Evolutionary conservation across 192 early-diverging fungal species (phyloP).

Genomic region (Coemansia sp.): DNA sequence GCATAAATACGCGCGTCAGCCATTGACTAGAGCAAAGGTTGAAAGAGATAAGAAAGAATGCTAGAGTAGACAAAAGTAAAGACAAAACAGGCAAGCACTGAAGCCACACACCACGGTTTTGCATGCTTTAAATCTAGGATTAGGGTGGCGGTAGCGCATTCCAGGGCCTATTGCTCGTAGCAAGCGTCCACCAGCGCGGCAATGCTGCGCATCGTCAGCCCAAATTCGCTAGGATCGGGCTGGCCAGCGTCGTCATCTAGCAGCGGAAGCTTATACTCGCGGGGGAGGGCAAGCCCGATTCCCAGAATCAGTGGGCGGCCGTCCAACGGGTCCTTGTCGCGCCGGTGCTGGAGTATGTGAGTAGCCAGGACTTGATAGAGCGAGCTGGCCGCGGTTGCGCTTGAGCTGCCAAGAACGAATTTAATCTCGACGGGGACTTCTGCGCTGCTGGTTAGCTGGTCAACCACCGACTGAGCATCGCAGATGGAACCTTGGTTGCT

Average conservation of each 20-base stretch:
- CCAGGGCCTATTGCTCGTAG: too few relatives aligned
- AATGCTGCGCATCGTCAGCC: conserved; percentile 12
- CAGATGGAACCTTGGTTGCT: neutral
- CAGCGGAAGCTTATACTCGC: conserved; percentile 15
- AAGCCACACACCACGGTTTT: too few relatives aligned
- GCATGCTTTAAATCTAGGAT: too few relatives aligned
- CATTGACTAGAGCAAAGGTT: too few relatives aligned
- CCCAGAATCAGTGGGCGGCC: conserved; percentile 35
- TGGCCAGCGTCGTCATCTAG: conserved; percentile 1
- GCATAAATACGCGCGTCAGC: conserved; percentile 61
- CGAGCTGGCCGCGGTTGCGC: conserved; percentile 20
- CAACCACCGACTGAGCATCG: conserved; percentile 4
- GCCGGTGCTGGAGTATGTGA: conserved; percentile 28
- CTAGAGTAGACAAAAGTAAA: too few relatives aligned
- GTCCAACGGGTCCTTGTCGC: conserved; percentile 18
- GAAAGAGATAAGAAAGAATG: too few relatives aligned
- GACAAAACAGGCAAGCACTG: too few relatives aligned
- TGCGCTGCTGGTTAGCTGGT: conserved; percentile 6
- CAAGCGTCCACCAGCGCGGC: conserved; percentile 18
- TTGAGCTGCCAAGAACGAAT: conserved; percentile 35
- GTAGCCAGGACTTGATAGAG: conserved; percentile 46
- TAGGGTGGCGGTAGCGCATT: neutral
- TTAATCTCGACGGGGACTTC: conserved; percentile 40
- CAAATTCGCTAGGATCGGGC: conserved; percentile 9
- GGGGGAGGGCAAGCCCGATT: conserved; percentile 29